A percentile compares a stretch with the other conserved stretches of the same genome.
phyloP scores from a whole-genome alignment of 169 alveolate genomes.

The Plasmodium relictum region DNA sequence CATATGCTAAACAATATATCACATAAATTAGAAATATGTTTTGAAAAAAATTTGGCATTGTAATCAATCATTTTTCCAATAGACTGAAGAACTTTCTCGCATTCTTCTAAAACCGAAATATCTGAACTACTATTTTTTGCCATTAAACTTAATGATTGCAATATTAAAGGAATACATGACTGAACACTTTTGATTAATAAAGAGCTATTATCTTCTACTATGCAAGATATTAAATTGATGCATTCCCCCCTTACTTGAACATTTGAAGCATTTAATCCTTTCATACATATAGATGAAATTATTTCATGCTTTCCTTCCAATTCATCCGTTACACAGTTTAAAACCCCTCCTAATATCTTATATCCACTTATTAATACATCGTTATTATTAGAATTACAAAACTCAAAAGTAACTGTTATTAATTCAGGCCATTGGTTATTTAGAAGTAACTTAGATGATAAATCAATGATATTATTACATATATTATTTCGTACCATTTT shows the following conservation, averaged over 20 bases:
- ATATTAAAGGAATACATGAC: slow-evolving; percentile 81
- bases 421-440: slow-evolving; percentile 87
- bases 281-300: slow-evolving; percentile 78
- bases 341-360: slow-evolving; percentile 84
- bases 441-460: slow-evolving; percentile 78
- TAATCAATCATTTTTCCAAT: slow-evolving; percentile 83
- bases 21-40: slow-evolving; percentile 79
- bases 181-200: slow-evolving; percentile 77
- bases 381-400: slow-evolving; percentile 81
- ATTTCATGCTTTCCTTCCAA: slow-evolving; percentile 75
- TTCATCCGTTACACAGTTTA: slow-evolving; percentile 78
- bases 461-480: slow-evolving; percentile 85
- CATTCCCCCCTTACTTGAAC: slow-evolving; percentile 84
- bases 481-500: slow-evolving; percentile 82
- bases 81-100: slow-evolving; percentile 83
- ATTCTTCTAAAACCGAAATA: slow-evolving; percentile 82
- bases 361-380: slow-evolving; percentile 83
- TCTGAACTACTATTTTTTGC: slow-evolving; percentile 78
- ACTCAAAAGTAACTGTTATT: slow-evolving; percentile 79
- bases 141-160: slow-evolving; percentile 82
- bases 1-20: slow-evolving; percentile 79
- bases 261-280: slow-evolving; percentile 77
- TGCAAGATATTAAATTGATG: slow-evolving; percentile 80
- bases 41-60: slow-evolving; percentile 82
- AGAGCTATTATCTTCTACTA: slow-evolving; percentile 80